Evolutionary conservation across 1,284 basidiomycete genomes (phyloP).

Genomic region (Coriolopsis trogii): DNA sequence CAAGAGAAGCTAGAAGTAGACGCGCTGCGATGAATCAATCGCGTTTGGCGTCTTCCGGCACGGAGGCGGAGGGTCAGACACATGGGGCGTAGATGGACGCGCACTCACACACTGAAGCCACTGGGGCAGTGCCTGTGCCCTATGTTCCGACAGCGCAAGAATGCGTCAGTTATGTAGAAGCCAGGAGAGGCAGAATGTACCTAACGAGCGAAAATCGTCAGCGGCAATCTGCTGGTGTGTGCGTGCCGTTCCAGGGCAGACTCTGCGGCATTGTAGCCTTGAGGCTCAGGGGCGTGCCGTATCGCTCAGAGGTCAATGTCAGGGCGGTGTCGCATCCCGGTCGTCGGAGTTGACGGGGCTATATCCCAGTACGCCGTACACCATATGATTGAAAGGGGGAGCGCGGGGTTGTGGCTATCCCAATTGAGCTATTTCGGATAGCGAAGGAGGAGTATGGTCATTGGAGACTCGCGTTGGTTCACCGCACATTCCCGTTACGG

Average conservation of each 20-base stretch:
- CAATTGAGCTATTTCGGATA: no score
- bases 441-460: no score
- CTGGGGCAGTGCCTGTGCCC: conserved; percentile 8
- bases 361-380: not conserved
- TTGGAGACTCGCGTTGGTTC: no score
- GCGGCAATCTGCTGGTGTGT: conserved; percentile 18
- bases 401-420: not conserved
- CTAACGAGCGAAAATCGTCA: conserved; percentile 13
- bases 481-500: no score
- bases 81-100: not conserved
- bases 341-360: conserved; percentile 5
- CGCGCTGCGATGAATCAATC: conserved; percentile 13
- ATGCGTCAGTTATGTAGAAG: not conserved
- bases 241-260: not conserved
- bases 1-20: conserved; percentile 15
- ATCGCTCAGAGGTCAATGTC: conserved; percentile 1
- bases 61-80: conserved; percentile 14
- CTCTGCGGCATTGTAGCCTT: no score
- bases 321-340: not conserved
- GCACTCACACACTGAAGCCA: not conserved
- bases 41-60: conserved; percentile 1
- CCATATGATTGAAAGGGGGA: not conserved
- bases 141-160: conserved; percentile 12
- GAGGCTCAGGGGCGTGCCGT: not conserved
- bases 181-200: not conserved